Evolutionary conservation across 2,329 filamentous ascomycete species (phyloP).

Genomic region (Xylariaceae sp.): DNA sequence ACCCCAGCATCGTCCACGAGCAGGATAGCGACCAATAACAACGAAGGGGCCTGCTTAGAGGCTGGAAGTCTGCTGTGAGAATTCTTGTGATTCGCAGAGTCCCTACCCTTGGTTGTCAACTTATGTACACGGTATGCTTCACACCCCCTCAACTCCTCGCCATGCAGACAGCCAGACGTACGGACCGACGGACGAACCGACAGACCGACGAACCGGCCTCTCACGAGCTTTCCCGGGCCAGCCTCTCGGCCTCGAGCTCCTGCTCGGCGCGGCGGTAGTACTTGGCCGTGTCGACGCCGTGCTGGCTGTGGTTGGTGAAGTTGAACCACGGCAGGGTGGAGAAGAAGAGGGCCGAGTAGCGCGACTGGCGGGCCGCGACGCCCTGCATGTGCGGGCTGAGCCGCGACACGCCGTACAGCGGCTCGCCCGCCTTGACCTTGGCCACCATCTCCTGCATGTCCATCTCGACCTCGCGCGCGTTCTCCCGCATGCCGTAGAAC

Average conservation of each 20-base stretch:
- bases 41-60: no score
- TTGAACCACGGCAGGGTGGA: conserved; percentile 95
- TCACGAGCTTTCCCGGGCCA: no score
- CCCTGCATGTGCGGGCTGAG: conserved; percentile 89
- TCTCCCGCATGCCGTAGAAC: conserved; percentile 94
- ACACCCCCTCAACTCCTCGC: no score
- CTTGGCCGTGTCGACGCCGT: conserved; percentile 96
- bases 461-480: conserved; percentile 83
- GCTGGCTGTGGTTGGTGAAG: conserved; percentile 92
- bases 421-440: conserved; percentile 86
- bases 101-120: no score
- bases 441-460: conserved; percentile 98
- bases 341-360: conserved; percentile 78
- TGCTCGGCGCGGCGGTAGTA: conserved; percentile 94
- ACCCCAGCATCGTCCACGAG: no score
- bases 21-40: no score
- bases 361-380: conserved; percentile 82
- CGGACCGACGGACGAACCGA: no score
- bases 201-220: no score
- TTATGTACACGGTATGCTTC: no score
- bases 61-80: no score
- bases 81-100: no score
- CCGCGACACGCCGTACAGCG: conserved; percentile 75
- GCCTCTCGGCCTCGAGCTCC: conserved; percentile 81
- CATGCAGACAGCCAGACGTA: no score